Evolutionary conservation across 75 land plant genomes (phyloP).

Genomic region (Pinus albicaulis): DNA sequence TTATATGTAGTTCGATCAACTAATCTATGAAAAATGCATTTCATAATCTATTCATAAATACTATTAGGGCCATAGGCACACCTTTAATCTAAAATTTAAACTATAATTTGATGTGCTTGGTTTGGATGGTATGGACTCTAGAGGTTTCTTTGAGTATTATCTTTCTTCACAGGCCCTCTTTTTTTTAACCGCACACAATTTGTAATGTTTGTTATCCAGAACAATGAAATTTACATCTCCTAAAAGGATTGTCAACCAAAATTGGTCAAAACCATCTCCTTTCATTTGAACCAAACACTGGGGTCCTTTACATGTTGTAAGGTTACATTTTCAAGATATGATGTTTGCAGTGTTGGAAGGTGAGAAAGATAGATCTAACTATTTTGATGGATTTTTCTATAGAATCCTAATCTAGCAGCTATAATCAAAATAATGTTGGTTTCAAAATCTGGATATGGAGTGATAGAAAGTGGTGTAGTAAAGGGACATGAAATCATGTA

Average conservation of each 20-base stretch:
- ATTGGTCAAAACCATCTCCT: too few relatives aligned
- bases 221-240: neutral
- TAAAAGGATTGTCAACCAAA: neutral
- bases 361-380: neutral
- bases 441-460: conserved; percentile 98
- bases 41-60: too few relatives aligned
- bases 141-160: neutral
- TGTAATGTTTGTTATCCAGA: neutral
- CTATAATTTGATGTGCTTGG: too few relatives aligned
- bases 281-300: too few relatives aligned
- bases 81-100: too few relatives aligned
- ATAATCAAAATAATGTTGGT: conserved; percentile 95
- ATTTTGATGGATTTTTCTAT: conserved; percentile 11
- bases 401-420: conserved; percentile 95
- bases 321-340: too few relatives aligned
- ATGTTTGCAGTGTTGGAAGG: neutral
- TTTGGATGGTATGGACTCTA: too few relatives aligned
- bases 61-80: too few relatives aligned
- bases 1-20: too few relatives aligned
- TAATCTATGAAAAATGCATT: too few relatives aligned
- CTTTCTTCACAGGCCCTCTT: neutral
- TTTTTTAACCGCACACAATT: neutral
- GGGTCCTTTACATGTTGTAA: too few relatives aligned
- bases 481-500: conserved; percentile 99
- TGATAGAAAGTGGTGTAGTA: conserved; percentile 96